Conservation (phyloP, 2,329 filamentous ascomycete species). For the Aspergillus sp. region DNA sequence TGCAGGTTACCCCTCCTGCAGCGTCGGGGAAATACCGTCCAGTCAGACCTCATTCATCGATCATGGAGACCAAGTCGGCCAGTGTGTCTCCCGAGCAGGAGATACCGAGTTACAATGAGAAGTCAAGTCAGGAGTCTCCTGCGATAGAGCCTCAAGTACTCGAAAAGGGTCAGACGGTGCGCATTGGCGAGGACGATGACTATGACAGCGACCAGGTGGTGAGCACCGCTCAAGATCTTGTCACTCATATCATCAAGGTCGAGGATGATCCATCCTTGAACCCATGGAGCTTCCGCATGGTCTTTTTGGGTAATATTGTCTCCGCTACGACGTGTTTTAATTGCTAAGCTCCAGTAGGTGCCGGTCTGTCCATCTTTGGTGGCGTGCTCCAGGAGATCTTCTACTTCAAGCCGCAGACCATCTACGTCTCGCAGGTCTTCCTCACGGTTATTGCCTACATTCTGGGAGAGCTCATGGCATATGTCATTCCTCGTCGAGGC, state of each 20-base stretch:
- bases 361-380: constrained; percentile 1
- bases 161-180: not conserved
- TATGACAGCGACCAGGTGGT: constrained; percentile 1
- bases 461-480: not conserved
- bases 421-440: constrained; percentile 9
- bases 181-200: not conserved
- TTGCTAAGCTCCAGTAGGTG: not conserved
- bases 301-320: not conserved
- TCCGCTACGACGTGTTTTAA: too few relatives aligned
- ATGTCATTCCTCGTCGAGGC: not conserved
- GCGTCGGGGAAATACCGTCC: not conserved
- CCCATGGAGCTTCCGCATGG: constrained; percentile 6
- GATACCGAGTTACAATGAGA: not conserved
- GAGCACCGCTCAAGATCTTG: constrained; percentile 1
- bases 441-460: constrained; percentile 4
- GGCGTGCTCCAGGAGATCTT: constrained; percentile 7
- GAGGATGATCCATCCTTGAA: constrained; percentile 2
- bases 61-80: not conserved
- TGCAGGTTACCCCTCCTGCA: not conserved
- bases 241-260: constrained; percentile 8
- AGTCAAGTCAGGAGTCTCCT: not conserved
- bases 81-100: not conserved
- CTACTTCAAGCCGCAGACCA: constrained; percentile 8
- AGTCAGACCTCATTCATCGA: not conserved
- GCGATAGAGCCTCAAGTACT: not conserved